phyloP scores from a whole-genome alignment of 257 asterid genomes.

The Agastache rugosa region DNA sequence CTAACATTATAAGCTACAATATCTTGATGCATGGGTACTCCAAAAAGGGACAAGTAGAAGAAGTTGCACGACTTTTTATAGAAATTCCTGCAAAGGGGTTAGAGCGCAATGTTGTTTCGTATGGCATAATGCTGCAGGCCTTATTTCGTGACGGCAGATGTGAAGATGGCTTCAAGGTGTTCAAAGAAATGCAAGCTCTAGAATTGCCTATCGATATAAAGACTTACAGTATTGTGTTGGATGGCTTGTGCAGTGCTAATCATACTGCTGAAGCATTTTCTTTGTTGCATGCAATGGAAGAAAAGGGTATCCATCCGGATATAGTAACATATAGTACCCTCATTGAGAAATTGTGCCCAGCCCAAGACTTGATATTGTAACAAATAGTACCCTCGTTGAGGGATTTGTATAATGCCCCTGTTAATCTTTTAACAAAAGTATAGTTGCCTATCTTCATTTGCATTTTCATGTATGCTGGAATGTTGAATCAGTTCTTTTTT shows the following conservation, averaged over 20 bases:
- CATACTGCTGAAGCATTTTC: background rate
- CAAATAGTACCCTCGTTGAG: too few relatives aligned
- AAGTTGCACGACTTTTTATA: background rate
- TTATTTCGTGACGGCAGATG: background rate
- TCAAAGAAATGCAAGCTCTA: background rate
- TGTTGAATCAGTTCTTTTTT: too few relatives aligned
- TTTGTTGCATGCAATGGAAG: background rate
- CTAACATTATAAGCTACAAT: background rate
- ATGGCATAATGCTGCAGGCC: background rate
- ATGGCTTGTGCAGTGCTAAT: background rate
- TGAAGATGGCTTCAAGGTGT: background rate
- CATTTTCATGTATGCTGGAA: too few relatives aligned
- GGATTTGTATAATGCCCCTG: too few relatives aligned
- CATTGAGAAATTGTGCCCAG: background rate
- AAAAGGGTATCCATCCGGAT: background rate
- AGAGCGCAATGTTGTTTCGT: background rate
- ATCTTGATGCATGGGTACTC: background rate
- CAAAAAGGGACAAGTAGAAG: too few relatives aligned
- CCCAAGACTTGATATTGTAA: too few relatives aligned
- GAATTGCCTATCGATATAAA: background rate
- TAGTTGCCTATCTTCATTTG: too few relatives aligned
- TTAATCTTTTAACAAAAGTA: too few relatives aligned
- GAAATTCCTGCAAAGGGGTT: background rate
- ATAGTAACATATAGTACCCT: background rate
- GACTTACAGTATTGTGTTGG: background rate